Percentiles rank a stretch among this genome's conserved stretches.
These are phyloP conservation scores for Colletotrichum lindemuthianum DNA, from an alignment of 2,329 filamentous ascomycete genomes.

Conservation along the genomic window DNA sequence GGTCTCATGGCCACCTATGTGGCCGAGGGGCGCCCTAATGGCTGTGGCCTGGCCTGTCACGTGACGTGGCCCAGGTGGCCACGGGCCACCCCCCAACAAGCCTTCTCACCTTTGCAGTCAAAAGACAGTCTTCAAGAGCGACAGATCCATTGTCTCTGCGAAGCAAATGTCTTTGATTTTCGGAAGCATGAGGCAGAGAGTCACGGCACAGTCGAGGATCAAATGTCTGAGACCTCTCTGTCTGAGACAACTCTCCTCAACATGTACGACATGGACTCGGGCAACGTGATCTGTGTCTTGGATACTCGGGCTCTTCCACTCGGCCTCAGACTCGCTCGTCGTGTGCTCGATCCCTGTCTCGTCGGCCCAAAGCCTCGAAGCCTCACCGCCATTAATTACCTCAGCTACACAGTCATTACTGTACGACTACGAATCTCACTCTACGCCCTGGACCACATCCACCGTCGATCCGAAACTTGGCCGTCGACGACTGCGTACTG, in stretches of 20 bases:
- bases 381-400: constrained; percentile 26
- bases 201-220: background rate
- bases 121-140: too few species aligned
- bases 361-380: background rate
- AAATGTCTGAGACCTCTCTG: background rate
- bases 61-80: too few species aligned
- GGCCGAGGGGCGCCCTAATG: too few species aligned
- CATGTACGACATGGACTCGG: background rate
- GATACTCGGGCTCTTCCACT: background rate
- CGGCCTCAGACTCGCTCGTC: background rate
- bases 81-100: too few species aligned
- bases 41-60: too few species aligned
- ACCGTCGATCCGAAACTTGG: constrained; percentile 25
- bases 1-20: too few species aligned
- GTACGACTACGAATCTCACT: background rate
- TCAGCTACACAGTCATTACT: constrained; percentile 10
- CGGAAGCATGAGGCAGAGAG: background rate
- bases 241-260: background rate
- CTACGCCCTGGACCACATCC: background rate
- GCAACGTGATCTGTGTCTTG: background rate
- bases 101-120: too few species aligned
- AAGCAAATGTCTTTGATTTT: too few species aligned
- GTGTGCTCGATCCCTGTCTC: background rate
- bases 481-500: constrained; percentile 10
- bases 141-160: too few species aligned